phyloP scores from a whole-genome alignment of 345 rosid species.

The Ceriops zippeliana region DNA sequence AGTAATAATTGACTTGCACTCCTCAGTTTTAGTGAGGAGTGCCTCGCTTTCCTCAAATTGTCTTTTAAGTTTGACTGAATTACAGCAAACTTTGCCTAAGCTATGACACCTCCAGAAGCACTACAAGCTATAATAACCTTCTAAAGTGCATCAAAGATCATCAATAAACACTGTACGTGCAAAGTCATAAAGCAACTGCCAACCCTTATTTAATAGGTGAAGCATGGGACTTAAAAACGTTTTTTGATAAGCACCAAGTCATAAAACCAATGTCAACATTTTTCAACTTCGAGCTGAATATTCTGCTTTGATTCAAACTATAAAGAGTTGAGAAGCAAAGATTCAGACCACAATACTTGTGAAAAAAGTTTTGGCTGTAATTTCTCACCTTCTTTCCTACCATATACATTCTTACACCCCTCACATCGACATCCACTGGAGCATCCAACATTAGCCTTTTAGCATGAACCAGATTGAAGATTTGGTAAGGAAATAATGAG shows the following conservation, averaged over 20 bases:
- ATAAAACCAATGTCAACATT: neutral
- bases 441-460: conserved; percentile 57
- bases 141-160: too few species aligned
- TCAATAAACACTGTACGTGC: too few species aligned
- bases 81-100: too few species aligned
- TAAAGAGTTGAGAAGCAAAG: neutral
- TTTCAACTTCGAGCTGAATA: neutral
- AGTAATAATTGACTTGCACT: neutral
- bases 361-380: neutral
- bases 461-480: conserved; percentile 10
- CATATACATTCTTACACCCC: conserved; percentile 56
- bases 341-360: too few species aligned
- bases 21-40: neutral
- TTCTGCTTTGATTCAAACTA: neutral
- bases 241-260: too few species aligned
- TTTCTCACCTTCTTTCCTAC: conserved; percentile 51
- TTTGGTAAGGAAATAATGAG: conserved; percentile 8
- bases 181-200: too few species aligned
- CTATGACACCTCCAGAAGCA: too few species aligned
- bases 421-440: conserved; percentile 63
- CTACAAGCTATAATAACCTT: neutral
- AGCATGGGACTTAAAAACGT: too few species aligned
- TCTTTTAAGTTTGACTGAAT: conserved; percentile 2
- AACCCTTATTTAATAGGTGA: too few species aligned
- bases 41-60: neutral